A percentile compares a stretch with the other conserved stretches of the same genome.
Conservation (phyloP, 768 basidiomycete species). For the Rubroboletus pulcherrimus region DNA sequence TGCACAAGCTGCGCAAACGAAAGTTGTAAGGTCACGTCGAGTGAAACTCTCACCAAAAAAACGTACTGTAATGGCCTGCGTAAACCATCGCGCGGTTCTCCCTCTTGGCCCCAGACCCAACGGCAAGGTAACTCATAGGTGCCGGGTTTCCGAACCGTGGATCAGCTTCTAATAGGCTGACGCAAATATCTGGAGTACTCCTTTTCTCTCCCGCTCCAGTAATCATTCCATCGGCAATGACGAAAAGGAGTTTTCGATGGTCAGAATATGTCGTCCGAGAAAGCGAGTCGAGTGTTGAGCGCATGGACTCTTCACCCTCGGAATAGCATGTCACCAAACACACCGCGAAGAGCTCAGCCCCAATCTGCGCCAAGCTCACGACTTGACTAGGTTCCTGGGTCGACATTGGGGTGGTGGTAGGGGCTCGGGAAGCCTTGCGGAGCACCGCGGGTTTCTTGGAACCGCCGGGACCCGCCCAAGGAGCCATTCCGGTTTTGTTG, state of each 20-base stretch:
- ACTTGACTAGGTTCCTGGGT: slow-evolving; percentile 42
- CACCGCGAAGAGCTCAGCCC: slow-evolving; percentile 90
- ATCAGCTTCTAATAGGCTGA: slow-evolving; percentile 86
- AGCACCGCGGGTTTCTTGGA: slow-evolving; percentile 49
- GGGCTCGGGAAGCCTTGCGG: slow-evolving; percentile 37
- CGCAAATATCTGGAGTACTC: slow-evolving; percentile 96
- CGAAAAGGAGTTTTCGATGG: slow-evolving; percentile 83
- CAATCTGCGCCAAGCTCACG: slow-evolving; percentile 87
- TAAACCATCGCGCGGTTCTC: slow-evolving; percentile 98
- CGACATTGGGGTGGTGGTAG: slow-evolving; percentile 43
- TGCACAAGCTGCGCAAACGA: slow-evolving; percentile 53
- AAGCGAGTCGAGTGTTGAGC: slow-evolving; percentile 91
- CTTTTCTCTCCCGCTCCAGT: slow-evolving; percentile 94
- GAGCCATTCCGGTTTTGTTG: slow-evolving; percentile 88
- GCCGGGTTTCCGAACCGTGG: slow-evolving; percentile 93
- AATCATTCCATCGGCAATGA: slow-evolving; percentile 98
- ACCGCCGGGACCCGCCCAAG: slow-evolving; percentile 72
- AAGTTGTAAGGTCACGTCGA: neutral
- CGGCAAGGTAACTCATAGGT: slow-evolving; percentile 90
- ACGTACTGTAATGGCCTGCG: slow-evolving; percentile 98
- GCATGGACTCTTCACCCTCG: slow-evolving; percentile 90
- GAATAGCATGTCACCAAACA: slow-evolving; percentile 98
- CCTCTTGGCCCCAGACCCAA: slow-evolving; percentile 84
- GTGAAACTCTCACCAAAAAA: neutral
- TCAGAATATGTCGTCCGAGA: slow-evolving; percentile 90